Conservation (phyloP, 2,329 filamentous ascomycete genomes). For the Monilinia vaccinii-corymbosi region DNA sequence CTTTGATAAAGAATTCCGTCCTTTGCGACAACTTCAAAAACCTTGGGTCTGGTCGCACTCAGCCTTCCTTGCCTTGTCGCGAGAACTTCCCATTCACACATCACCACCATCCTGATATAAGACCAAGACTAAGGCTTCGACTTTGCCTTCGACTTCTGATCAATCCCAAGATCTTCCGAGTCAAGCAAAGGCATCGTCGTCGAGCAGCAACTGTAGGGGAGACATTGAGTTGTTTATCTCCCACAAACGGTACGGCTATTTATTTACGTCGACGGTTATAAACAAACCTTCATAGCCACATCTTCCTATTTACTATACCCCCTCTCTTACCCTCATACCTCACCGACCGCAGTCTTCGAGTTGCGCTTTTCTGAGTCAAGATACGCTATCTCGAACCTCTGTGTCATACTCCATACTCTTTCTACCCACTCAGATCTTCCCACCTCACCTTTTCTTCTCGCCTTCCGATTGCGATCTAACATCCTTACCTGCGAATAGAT, state of each 20-base stretch:
- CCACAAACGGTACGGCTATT: slow-evolving; percentile 52
- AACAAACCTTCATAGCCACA: background rate
- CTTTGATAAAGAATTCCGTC: slow-evolving; percentile 2
- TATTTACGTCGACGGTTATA: slow-evolving; percentile 15
- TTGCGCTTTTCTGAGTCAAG: slow-evolving; percentile 6
- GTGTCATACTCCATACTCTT: background rate
- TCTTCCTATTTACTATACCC: background rate
- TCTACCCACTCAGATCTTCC: background rate
- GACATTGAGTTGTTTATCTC: slow-evolving; percentile 99
- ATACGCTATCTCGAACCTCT: slow-evolving; percentile 10
- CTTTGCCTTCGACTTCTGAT: background rate
- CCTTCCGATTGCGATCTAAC: slow-evolving; percentile 21
- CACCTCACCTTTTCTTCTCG: background rate
- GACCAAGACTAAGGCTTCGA: no score
- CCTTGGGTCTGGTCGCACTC: background rate
- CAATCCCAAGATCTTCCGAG: background rate
- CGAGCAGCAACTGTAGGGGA: slow-evolving; percentile 59
- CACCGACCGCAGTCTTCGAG: slow-evolving; percentile 9
- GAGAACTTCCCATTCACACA: background rate
- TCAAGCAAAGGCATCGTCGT: slow-evolving; percentile 15
- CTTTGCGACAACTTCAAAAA: background rate
- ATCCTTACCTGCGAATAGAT: slow-evolving; percentile 18
- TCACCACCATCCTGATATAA: background rate
- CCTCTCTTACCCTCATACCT: slow-evolving; percentile 1
- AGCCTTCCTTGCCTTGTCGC: background rate